These are phyloP conservation scores for Echium plantagineum DNA, from an alignment of 257 asterid genomes.

Conservation along the genomic window DNA sequence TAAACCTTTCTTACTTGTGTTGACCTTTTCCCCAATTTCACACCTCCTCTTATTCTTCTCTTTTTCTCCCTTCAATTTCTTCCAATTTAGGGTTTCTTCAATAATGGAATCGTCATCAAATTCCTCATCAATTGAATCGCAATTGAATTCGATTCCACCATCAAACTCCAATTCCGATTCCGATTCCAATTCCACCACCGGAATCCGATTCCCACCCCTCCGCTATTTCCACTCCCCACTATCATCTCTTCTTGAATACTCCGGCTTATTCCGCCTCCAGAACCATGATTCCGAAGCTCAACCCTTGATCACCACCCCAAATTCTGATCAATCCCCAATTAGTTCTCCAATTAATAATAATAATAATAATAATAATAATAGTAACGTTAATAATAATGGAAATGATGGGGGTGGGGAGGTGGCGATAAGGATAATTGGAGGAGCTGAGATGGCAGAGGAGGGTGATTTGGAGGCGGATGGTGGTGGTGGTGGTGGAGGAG, in stretches of 20 bases:
- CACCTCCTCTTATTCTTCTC: too few relatives aligned
- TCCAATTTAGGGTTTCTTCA: too few relatives aligned
- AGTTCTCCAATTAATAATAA: too few relatives aligned
- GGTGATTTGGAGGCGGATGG: constrained; percentile 54
- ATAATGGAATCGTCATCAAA: too few relatives aligned
- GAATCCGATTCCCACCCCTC: constrained; percentile 33
- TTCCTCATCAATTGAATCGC: neutral
- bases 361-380: too few relatives aligned
- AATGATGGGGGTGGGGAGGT: constrained; percentile 47
- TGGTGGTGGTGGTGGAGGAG: constrained; percentile 32
- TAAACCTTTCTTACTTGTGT: too few relatives aligned
- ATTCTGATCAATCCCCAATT: constrained; percentile 2
- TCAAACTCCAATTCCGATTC: constrained; percentile 24
- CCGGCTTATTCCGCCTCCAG: constrained; percentile 51
- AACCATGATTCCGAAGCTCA: constrained; percentile 32
- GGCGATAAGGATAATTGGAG: constrained; percentile 61
- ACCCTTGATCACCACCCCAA: neutral
- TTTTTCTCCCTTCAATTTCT: too few relatives aligned
- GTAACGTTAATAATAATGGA: constrained; percentile 10
- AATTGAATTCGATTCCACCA: constrained; percentile 16
- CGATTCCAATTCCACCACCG: constrained; percentile 14
- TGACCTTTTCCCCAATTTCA: too few relatives aligned
- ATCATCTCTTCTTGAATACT: constrained; percentile 52
- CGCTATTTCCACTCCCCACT: constrained; percentile 47
- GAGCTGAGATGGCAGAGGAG: constrained; percentile 33